Percentiles rank a stretch among this genome's conserved stretches.
phyloP scores from a whole-genome alignment of 176 grass and related monocot species.

The Cocos nucifera region DNA sequence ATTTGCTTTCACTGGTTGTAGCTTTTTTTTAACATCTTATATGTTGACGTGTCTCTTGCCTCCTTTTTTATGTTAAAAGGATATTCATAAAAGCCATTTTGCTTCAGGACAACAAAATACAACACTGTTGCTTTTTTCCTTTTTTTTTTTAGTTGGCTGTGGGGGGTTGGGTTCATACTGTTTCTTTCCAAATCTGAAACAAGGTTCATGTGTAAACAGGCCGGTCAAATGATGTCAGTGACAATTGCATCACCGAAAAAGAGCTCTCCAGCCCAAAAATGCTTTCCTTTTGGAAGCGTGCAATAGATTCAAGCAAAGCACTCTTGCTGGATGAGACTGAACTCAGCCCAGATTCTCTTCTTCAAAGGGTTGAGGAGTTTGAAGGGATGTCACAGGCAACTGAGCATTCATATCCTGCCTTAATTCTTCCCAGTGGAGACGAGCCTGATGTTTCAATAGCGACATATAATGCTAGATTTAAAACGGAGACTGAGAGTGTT shows the following conservation, averaged over 20 bases:
- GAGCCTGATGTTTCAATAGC: constrained; percentile 16
- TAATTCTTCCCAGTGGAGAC: constrained; percentile 38
- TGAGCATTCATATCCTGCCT: constrained; percentile 60
- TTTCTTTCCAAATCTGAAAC: too few species aligned
- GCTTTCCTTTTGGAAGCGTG: constrained; percentile 55
- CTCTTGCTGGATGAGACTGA: constrained; percentile 50
- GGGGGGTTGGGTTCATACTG: too few species aligned
- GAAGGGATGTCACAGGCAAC: constrained; percentile 45
- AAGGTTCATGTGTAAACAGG: constrained; percentile 18
- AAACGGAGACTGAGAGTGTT: constrained; percentile 21
- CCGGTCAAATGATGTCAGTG: constrained; percentile 11
- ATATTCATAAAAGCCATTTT: too few species aligned
- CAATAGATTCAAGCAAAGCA: constrained; percentile 61
- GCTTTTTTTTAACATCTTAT: too few species aligned
- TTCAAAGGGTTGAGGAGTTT: constrained; percentile 58
- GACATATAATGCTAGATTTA: background rate
- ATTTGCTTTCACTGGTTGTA: too few species aligned
- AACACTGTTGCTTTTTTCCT: too few species aligned
- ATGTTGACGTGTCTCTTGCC: too few species aligned
- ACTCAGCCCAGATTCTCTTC: constrained; percentile 59
- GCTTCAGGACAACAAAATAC: too few species aligned
- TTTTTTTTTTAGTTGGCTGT: too few species aligned
- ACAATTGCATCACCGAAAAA: constrained; percentile 3
- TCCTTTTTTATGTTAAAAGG: too few species aligned
- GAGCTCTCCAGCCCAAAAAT: constrained; percentile 55